Base-by-base conservation (phyloP, 164 flowering plant genomes). In the Kingdonia uniflora region DNA sequence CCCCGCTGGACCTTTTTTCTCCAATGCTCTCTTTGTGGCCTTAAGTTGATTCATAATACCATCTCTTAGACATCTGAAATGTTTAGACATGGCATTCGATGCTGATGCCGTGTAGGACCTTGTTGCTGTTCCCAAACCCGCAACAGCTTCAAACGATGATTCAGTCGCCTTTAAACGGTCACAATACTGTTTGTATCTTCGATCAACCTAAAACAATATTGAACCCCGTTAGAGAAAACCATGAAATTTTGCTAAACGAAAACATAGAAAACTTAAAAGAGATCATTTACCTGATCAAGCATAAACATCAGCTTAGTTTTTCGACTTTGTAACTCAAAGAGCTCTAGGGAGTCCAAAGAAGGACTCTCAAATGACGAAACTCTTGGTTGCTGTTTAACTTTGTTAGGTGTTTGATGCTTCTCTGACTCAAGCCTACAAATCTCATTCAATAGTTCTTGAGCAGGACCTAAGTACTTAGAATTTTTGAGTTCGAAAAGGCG, bases 181-280 rank as follows among this genome's bases (percentile, higher is more conserved):
- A 55, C 90, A 77, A 66, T 94, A 94, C 65, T 81, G 86, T 72
- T 61, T 81, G 81, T 94, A 89, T 69, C 94, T 87, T 65, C 80
- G 76, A 49, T 85, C 96, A 73, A 94, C 87, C 99, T 94, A 51
- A 46, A 20, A n/a, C 14, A 23, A 24, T 5, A 54, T 14, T 13
- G 11, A 49, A 17, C 37, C 29, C 16, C 19, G 48, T 14, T 24
- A 42, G 22, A 37, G 35, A 24, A 19, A 29, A 29, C 4, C 35
- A 29, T 11, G 37, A 16, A 0, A 17, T 14, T 15, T 6, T 44
- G 22, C 1, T 44, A 16, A 43, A 44, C 8, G 35, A 21, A 44
- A 21, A 47, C 13, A 47, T 23, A 47, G 8, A 21, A 21, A 44
- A 47, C 16, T 11, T 8, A 1, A 23, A 19, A 29, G n/a, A 53